Conservation (phyloP, 257 asterid genomes). For the Eustoma russellianum region DNA sequence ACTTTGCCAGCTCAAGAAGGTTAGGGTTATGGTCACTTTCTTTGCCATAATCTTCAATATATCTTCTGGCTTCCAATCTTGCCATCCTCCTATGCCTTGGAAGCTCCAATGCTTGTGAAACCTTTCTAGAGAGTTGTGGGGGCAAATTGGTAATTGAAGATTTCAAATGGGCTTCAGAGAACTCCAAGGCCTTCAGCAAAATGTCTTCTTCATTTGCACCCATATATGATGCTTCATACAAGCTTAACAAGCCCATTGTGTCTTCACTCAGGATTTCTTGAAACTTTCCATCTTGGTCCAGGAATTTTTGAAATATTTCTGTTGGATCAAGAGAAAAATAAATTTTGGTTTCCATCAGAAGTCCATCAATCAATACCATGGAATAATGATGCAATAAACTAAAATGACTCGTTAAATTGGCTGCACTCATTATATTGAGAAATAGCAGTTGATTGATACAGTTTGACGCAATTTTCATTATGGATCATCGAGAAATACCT, state of each 20-base stretch:
- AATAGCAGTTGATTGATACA: no score
- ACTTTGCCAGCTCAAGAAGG: constrained; percentile 39
- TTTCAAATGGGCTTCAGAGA: constrained; percentile 23
- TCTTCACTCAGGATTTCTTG: constrained; percentile 24
- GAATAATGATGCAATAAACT: no score
- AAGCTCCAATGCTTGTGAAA: constrained; percentile 32
- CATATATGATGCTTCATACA: constrained; percentile 55
- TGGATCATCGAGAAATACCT: no score
- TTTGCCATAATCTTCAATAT: constrained; percentile 27
- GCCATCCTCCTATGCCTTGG: constrained; percentile 62
- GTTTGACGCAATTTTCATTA: no score
- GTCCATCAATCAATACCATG: no score
- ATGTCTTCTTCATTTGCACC: constrained; percentile 41
- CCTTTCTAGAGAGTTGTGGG: constrained; percentile 11
- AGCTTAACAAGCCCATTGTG: constrained; percentile 40
- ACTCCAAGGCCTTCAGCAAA: constrained; percentile 39
- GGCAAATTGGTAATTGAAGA: constrained; percentile 8
- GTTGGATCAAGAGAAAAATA: not conserved
- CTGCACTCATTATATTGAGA: no score
- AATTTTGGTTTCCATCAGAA: no score
- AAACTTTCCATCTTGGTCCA: constrained; percentile 34
- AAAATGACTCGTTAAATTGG: no score
- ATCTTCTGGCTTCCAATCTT: constrained; percentile 48
- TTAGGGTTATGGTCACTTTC: constrained; percentile 18
- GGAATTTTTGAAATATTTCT: constrained; percentile 44